A percentile compares a stretch with the other conserved stretches of the same genome.
Evolutionary conservation across 768 basidiomycete genomes (phyloP).

Genomic region (Mycena olivaceomarginata): DNA sequence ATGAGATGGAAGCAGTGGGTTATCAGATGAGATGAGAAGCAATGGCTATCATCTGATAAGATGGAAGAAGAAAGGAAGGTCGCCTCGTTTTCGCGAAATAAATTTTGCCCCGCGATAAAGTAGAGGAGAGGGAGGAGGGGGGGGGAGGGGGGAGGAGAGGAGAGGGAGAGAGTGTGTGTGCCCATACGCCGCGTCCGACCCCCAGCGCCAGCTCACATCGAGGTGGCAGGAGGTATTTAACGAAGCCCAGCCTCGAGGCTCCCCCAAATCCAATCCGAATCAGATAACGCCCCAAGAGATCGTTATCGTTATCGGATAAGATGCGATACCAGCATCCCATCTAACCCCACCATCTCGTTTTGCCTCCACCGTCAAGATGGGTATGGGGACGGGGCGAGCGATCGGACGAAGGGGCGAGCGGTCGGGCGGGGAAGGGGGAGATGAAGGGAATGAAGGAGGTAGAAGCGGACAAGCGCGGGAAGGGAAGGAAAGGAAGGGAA

Average conservation of each 20-base stretch:
- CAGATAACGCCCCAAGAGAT: background rate
- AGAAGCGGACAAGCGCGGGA: background rate
- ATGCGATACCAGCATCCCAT: too few relatives aligned
- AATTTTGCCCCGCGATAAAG: background rate
- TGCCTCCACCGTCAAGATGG: background rate
- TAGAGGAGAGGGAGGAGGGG: background rate
- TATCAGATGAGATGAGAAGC: slow-evolving; percentile 1
- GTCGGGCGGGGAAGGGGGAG: background rate
- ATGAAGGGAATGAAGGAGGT: background rate
- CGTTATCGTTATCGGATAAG: slow-evolving; percentile 3
- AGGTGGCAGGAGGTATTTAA: too few relatives aligned
- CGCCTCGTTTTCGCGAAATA: too few relatives aligned
- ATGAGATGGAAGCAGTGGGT: background rate
- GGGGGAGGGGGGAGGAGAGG: background rate
- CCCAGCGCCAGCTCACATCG: too few relatives aligned
- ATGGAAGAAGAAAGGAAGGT: background rate
- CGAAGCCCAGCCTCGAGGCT: background rate
- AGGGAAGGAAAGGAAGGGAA: background rate
- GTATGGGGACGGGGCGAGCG: background rate
- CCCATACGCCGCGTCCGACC: too few relatives aligned
- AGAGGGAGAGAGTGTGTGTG: background rate
- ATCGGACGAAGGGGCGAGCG: background rate
- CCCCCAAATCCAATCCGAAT: background rate
- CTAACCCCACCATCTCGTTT: too few relatives aligned
- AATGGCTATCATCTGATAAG: background rate